Evolutionary conservation across 2,329 filamentous ascomycete species (phyloP), one percentile per base, ranked within the genome.

Genomic region (Ophiostoma perfectum): DNA sequence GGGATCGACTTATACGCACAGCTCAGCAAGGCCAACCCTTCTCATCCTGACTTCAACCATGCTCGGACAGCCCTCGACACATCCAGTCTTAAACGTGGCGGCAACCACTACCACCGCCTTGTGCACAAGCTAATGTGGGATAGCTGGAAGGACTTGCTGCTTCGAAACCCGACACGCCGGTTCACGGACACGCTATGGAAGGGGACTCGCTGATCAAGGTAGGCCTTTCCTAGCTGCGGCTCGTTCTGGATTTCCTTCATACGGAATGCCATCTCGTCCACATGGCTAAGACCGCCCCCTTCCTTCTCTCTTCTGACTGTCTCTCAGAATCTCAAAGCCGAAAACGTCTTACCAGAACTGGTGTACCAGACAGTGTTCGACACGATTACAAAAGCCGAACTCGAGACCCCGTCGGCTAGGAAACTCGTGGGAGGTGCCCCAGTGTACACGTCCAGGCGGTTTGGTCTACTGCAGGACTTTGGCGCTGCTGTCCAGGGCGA

Each of bases 111-210:
- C 18, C 49, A 18, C 16, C 27, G 49, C 9, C 49, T 55, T 7
- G 49, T 18, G 49, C 49, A 55, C 49, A 55, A 55, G 49, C 49
- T n/a, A 55, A 18, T 55, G 16, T 55, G 49, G 49, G 49, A 55
- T 55, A 55, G 49, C 49, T 55, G 49, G 49, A 55, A 55, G 9
- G 49, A 55, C 49, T 4, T 55, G 49, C 49, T 55, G 5, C 18
- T 8, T 7, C 5, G 49, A 27, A 18, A 55, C n/a, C 49, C 49
- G 3, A 16, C n/a, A 16, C n/a, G 49, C 49, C 49, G 49, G 12
- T 55, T 55, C 18, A 18, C 49, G 4, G n/a, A 27, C 18, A 3
- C 5, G 14, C 27, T 27, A 27, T 1, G 27, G 27, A 27, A 27
- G 27, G 27, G 27, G 27, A 27, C 27, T 27, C 1, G 27, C 8